Conservation (phyloP, 2,329 filamentous ascomycete species). For the Rutstroemia sydowiana region DNA sequence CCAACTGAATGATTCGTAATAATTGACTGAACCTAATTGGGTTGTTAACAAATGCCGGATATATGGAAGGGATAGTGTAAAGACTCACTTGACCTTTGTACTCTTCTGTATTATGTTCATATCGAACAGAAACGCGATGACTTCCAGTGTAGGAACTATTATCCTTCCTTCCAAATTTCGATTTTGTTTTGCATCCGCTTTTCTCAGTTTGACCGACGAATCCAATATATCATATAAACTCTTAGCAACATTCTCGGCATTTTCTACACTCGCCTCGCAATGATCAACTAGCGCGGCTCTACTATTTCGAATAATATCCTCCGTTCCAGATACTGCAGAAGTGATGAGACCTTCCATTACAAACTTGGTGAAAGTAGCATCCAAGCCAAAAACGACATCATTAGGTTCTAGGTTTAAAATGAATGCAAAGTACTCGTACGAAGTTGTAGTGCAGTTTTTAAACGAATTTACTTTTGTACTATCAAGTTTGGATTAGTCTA, state of each 20-base stretch:
- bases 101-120: background rate
- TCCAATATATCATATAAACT: background rate
- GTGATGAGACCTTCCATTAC: conserved; percentile 63
- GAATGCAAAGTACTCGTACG: conserved; percentile 18
- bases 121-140: conserved; percentile 71
- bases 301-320: conserved; percentile 64
- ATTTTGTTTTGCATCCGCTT: conserved; percentile 36
- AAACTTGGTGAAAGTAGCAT: conserved; percentile 12
- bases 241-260: conserved; percentile 36
- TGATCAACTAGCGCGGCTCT: conserved; percentile 56
- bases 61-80: too few species aligned
- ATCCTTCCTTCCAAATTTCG: conserved; percentile 43
- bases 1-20: background rate
- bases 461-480: background rate
- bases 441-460: conserved; percentile 4
- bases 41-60: background rate
- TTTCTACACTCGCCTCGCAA: conserved; percentile 30
- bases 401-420: conserved; percentile 16
- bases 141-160: conserved; percentile 69
- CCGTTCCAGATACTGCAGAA: conserved; percentile 71
- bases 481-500: background rate
- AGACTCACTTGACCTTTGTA: background rate
- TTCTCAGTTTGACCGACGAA: background rate
- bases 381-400: too few species aligned
- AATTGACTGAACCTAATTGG: background rate